Evolutionary conservation across 2,329 filamentous ascomycete genomes (phyloP).

Genomic region (Cylindrodendrum hubeiense): DNA sequence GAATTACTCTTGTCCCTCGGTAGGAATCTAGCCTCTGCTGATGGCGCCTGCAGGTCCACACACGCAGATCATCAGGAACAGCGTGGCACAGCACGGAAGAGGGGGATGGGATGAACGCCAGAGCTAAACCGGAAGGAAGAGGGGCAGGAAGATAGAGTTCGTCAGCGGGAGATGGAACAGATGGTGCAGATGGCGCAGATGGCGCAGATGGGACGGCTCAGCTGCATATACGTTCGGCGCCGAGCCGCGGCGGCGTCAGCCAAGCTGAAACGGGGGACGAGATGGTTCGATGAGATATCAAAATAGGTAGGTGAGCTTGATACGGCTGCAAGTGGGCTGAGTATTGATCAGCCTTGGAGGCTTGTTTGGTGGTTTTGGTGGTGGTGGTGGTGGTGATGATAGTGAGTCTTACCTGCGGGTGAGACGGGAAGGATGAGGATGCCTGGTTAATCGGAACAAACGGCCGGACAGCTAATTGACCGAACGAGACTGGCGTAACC

Average conservation of each 20-base stretch:
- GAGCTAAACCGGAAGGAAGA: neutral
- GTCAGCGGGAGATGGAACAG: neutral
- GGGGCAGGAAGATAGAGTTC: neutral
- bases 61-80: constrained; percentile 38
- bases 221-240: neutral
- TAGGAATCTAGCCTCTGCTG: constrained; percentile 14
- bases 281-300: neutral
- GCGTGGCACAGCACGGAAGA: constrained; percentile 9
- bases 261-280: neutral
- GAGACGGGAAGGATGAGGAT: neutral
- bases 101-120: neutral
- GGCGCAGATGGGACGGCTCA: neutral
- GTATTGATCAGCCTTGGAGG: neutral
- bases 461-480: neutral
- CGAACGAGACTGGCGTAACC: neutral
- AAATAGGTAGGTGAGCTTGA: neutral
- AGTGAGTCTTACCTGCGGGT: neutral
- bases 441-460: neutral
- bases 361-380: neutral
- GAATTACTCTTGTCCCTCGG: constrained; percentile 35
- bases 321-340: neutral
- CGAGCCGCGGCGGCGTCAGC: neutral
- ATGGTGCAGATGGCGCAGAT: neutral
- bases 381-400: neutral
- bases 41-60: constrained; percentile 35